Percentiles rank a stretch among this genome's conserved stretches.
These are phyloP conservation scores for Nannizzia gypsea DNA, from an alignment of 2,329 filamentous ascomycete species.

Conservation along the genomic window DNA sequence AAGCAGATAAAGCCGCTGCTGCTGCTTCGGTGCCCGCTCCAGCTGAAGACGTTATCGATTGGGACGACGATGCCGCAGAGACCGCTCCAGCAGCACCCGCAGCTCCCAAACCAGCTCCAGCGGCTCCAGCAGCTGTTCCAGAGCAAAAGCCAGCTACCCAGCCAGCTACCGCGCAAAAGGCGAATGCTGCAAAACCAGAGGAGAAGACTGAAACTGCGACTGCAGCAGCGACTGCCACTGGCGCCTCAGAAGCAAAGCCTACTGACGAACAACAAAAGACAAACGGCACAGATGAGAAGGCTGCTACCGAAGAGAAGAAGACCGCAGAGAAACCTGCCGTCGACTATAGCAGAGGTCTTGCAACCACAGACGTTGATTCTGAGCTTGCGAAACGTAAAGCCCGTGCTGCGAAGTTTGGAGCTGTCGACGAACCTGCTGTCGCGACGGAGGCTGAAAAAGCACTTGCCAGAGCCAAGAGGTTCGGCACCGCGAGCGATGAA, in stretches of 20 bases:
- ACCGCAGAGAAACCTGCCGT: slow-evolving; percentile 21
- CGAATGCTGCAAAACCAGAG: slow-evolving; percentile 26
- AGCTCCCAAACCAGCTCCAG: slow-evolving; percentile 27
- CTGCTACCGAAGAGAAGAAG: slow-evolving; percentile 19
- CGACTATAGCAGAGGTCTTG: slow-evolving; percentile 33
- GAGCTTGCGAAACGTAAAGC: slow-evolving; percentile 39
- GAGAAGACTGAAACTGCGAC: slow-evolving; percentile 9
- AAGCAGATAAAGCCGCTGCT: slow-evolving; percentile 36
- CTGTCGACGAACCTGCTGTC: slow-evolving; percentile 30
- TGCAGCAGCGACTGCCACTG: background rate
- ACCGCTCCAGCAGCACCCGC: slow-evolving; percentile 27
- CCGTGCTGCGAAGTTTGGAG: slow-evolving; percentile 39
- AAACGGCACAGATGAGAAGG: slow-evolving; percentile 15
- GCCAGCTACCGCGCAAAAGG: slow-evolving; percentile 29
- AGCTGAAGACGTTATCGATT: slow-evolving; percentile 36
- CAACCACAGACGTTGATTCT: slow-evolving; percentile 34
- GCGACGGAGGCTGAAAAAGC: slow-evolving; percentile 34
- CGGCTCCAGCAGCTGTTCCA: slow-evolving; percentile 30
- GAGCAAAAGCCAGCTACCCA: slow-evolving; percentile 30
- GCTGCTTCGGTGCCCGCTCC: slow-evolving; percentile 7
- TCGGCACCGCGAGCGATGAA: slow-evolving; percentile 26
- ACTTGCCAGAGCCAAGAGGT: slow-evolving; percentile 37
- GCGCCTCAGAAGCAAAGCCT: slow-evolving; percentile 10
- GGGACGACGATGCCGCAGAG: slow-evolving; percentile 30
- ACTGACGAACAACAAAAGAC: slow-evolving; percentile 14